phyloP scores from a whole-genome alignment of 306 rosid genomes.

The Canavalia gladiata region DNA sequence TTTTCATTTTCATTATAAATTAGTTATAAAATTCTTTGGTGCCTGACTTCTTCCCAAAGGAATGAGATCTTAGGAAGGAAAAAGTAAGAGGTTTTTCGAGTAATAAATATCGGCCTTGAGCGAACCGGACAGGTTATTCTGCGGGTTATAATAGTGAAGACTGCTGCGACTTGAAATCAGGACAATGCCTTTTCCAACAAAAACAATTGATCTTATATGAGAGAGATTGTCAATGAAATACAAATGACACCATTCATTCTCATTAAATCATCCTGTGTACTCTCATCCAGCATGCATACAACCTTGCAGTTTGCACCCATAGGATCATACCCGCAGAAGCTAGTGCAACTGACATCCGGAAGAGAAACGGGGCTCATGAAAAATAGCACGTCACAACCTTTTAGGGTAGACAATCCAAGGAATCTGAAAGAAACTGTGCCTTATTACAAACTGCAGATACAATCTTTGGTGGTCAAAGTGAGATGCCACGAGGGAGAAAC shows the following conservation, averaged over 20 bases:
- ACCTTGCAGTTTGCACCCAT: neutral
- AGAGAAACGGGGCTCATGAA: neutral
- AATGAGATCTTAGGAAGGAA: no score
- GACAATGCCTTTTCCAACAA: neutral
- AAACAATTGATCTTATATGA: no score
- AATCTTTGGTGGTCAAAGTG: neutral
- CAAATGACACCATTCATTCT: neutral
- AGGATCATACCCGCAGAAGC: neutral
- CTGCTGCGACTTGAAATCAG: neutral
- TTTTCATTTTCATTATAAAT: no score
- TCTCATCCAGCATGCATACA: neutral
- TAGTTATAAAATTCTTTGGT: no score
- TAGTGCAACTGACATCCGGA: neutral
- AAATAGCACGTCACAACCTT: neutral
- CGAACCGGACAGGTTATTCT: neutral
- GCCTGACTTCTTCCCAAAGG: no score
- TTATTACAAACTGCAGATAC: constrained; percentile 22
- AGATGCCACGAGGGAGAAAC: constrained; percentile 6
- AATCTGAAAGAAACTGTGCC: constrained; percentile 10
- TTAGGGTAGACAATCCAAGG: neutral
- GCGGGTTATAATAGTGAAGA: no score
- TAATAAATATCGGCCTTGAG: neutral
- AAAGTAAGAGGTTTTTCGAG: no score
- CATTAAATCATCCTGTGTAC: neutral
- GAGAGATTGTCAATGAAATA: neutral